Evolutionary conservation across 2,329 filamentous ascomycete genomes (phyloP), one percentile per base, ranked within the genome.

Genomic region (Stachybotrys chlorohalonatus): DNA sequence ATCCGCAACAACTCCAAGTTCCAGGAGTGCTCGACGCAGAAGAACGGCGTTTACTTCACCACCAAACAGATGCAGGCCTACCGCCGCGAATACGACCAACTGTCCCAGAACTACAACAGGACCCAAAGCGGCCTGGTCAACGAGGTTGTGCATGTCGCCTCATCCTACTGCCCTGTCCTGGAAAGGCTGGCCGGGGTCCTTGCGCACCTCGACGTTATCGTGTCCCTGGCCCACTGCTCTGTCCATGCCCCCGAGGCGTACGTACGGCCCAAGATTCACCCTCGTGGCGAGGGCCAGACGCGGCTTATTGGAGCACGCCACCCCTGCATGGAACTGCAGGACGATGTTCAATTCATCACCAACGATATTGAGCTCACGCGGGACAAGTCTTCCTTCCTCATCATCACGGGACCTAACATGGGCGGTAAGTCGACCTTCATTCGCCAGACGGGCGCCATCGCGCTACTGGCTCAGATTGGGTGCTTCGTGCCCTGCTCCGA

Each of bases 401-500:
- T 96, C 74, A 96, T 97, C 68, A 97, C 93, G 0, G 94, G 94
- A 0, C 94, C 94, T 52, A 99, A 99, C 72, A 99, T 99, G 94
- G 95, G 94, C 62, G 94, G 94, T 63, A 99, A 99, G 74, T 96
- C 90, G 8, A 99, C 93, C 0, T 99, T 96, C 69, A 99, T 99
- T 66, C 88, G 95, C 16, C 94, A 97, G 69, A 95, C 96, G 24
- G 94, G 93, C 36, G 94, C 96, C 53, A 94, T 99, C 57, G 93
- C 94, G 1, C 81, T 99, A 42, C 95, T 99, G 91, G 94, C 94
- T 0, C 94, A 99, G 69, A 85, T 95, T 17, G 94, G 94, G 54
- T 96, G 91, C 71, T 99, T 97, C 65, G 95, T 99, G 0, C 94
- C 94, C 1, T 96, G 92, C 64, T 77, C 86, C 3, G 86, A 90